A percentile compares a stretch with the other conserved stretches of the same genome.
These are phyloP conservation scores for Ensete glaucum DNA, from an alignment of 176 grass and related monocot species.

Conservation along the genomic window DNA sequence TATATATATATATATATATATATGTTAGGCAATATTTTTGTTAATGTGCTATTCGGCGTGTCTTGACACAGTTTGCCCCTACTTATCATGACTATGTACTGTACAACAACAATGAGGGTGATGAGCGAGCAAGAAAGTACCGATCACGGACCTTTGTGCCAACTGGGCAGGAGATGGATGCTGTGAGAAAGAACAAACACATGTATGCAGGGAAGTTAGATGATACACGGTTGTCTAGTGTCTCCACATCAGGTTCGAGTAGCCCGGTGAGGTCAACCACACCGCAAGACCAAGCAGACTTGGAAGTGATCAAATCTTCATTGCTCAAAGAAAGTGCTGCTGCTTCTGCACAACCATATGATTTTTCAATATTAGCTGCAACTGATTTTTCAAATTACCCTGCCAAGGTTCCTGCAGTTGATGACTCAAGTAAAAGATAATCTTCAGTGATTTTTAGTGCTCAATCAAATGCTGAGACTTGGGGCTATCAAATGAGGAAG, in stretches of 20 bases:
- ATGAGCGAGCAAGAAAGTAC: conserved; percentile 49
- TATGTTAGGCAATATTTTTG: not conserved
- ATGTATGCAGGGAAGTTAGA: conserved; percentile 19
- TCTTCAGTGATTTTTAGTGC: not conserved
- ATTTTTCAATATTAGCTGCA: conserved; percentile 38
- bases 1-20: too few relatives aligned
- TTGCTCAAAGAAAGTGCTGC: conserved; percentile 61
- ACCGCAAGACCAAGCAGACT: conserved; percentile 28
- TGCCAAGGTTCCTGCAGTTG: conserved; percentile 39
- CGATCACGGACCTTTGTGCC: conserved; percentile 48
- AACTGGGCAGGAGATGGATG: conserved; percentile 54
- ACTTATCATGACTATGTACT: conserved; percentile 92
- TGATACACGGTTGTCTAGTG: conserved; percentile 23
- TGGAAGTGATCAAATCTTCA: conserved; percentile 76
- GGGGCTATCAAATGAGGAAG: not conserved
- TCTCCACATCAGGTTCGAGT: conserved; percentile 23
- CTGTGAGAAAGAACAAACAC: conserved; percentile 36
- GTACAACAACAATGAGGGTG: conserved; percentile 65
- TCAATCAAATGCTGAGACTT: not conserved
- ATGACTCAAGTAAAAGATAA: conserved; percentile 47
- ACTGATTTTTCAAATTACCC: conserved; percentile 50
- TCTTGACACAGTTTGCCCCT: conserved; percentile 54
- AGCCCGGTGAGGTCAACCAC: conserved; percentile 9
- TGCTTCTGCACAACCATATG: conserved; percentile 53
- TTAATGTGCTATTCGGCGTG: not conserved